Evolutionary conservation across 768 basidiomycete genomes (phyloP), one percentile per base, ranked within the genome.

Genomic region (Mycena epipterygia): DNA sequence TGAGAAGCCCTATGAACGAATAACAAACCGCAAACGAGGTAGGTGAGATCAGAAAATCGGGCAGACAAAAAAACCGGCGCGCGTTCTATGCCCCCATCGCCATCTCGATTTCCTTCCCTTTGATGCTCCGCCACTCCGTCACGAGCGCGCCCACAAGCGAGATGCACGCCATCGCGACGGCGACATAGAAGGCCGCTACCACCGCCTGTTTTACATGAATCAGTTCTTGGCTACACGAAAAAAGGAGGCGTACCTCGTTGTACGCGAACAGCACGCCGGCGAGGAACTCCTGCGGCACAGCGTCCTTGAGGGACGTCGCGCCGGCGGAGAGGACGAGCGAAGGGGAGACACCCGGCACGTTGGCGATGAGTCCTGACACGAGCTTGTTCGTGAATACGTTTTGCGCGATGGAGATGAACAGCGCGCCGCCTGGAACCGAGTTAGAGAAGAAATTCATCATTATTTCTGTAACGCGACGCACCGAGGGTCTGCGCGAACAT

Each of bases 301-400:
- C 44, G 44, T 7, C 37, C 30, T 61, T 48, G 13, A 61, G 44
- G 30, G 19, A 32, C 21, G 42, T 49, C 2, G 60, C 60, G 14
- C 60, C 60, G 21, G 60, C 60, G 5, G n/a, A 11, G 14, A 61
- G 30, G 23, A 61, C 33, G 16, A 61, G 2, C 9, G 8, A n/a
- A n/a, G 60, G 21, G 1, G 60, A 35, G 12, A 61, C 33, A 9
- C n/a, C 60, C 6, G 60, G 60, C 19, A 61, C 46, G 7, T 14
- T 5, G 13, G 21, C 12, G n/a, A n/a, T n/a, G 32, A 61, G 60
- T 0, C 46, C 44, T 3, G 60, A 61, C 2, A 61, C 35, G 3
- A 61, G 33, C 32, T 46, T 48, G 46, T 59, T 44, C 16, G 35
- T 19, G 44, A 61, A 61, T 5, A 61, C 60, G n/a, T 49, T 61